Conservation (phyloP, 345 rosid species). For the Hibiscus tridactylites region DNA sequence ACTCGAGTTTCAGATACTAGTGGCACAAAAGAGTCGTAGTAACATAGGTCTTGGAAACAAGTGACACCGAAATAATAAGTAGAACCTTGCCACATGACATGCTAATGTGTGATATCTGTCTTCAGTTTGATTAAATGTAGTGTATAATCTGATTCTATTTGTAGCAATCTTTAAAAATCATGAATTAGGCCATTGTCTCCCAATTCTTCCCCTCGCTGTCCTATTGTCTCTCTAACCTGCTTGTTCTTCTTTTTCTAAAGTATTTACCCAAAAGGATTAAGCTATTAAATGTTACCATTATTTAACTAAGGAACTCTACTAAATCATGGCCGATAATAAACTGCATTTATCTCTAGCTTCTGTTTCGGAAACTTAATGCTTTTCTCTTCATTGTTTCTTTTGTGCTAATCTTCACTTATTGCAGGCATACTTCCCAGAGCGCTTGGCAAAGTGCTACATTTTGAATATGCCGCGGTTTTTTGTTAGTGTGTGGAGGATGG, state of each 20-base stretch:
- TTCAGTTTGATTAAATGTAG: neutral
- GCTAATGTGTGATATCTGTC: neutral
- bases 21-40: neutral
- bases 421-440: slow-evolving; percentile 93
- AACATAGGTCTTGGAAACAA: neutral
- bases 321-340: neutral
- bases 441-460: slow-evolving; percentile 59
- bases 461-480: slow-evolving; percentile 80
- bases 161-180: too few relatives aligned
- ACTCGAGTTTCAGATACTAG: neutral
- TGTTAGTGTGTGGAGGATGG: slow-evolving; percentile 60
- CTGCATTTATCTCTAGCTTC: neutral
- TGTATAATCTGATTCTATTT: too few relatives aligned
- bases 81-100: neutral
- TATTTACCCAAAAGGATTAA: too few relatives aligned
- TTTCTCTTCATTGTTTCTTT: neutral
- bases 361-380: neutral
- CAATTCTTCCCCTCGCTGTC: too few relatives aligned
- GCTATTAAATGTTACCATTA: too few relatives aligned
- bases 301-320: neutral
- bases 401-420: neutral
- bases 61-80: neutral
- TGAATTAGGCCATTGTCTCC: too few relatives aligned
- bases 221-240: too few relatives aligned
- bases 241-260: too few relatives aligned